phyloP scores from a whole-genome alignment of 805 yeast species.

The Isabelozyma pseudorhagii region DNA sequence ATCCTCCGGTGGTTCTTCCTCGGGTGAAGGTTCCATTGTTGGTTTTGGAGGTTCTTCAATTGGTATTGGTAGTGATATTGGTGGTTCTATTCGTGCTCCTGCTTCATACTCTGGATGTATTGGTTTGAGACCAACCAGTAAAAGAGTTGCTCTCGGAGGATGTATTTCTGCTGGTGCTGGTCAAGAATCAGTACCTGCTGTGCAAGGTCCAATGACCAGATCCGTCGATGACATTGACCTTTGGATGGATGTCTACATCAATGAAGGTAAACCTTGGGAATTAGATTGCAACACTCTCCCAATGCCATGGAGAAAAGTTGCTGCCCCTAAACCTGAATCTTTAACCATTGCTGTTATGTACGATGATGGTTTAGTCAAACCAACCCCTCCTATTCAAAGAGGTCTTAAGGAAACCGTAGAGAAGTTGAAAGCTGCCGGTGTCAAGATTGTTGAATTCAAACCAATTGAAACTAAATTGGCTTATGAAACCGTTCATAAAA shows the following conservation, averaged over 20 bases:
- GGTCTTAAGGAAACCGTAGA: slow-evolving; percentile 52
- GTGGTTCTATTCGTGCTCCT: slow-evolving; percentile 44
- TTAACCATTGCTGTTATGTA: slow-evolving; percentile 60
- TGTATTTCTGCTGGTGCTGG: slow-evolving; percentile 58
- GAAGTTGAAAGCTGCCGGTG: slow-evolving; percentile 58
- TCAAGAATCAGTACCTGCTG: slow-evolving; percentile 63
- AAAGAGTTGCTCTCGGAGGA: slow-evolving; percentile 34
- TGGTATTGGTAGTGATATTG: slow-evolving; percentile 44
- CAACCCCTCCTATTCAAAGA: slow-evolving; percentile 63
- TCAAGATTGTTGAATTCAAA: slow-evolving; percentile 50
- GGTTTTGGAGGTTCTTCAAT: slow-evolving; percentile 38
- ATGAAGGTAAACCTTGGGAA: slow-evolving; percentile 64
- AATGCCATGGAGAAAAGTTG: slow-evolving; percentile 51
- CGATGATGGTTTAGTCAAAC: slow-evolving; percentile 64
- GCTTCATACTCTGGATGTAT: slow-evolving; percentile 40
- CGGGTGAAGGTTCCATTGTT: slow-evolving; percentile 44
- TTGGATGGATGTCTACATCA: slow-evolving; percentile 61
- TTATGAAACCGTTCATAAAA: slow-evolving; percentile 51
- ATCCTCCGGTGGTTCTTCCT: slow-evolving; percentile 42
- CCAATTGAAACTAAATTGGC: slow-evolving; percentile 60
- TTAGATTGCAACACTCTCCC: slow-evolving; percentile 46
- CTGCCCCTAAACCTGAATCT: slow-evolving; percentile 33
- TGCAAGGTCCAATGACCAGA: slow-evolving; percentile 67
- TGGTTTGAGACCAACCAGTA: slow-evolving; percentile 43
- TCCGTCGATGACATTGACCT: slow-evolving; percentile 63